Base-by-base conservation (phyloP, 345 rosid species). In the Euclidium syriacum region DNA sequence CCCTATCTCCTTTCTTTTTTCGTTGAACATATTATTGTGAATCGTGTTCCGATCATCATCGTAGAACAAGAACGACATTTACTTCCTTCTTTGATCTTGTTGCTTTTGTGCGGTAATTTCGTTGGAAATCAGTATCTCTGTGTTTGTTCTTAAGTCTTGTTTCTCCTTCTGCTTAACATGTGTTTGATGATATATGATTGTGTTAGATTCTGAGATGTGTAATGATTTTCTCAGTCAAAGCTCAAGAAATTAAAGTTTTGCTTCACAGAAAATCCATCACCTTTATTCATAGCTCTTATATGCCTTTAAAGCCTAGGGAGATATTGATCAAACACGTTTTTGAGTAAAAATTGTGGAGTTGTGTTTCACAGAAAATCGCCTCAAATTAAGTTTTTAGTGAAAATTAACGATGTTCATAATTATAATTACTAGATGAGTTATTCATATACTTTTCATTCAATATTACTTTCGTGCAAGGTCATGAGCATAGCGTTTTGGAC, bases 1-100 rank as follows among this genome's bases (percentile, higher is more conserved):
- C 41, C 43, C 19, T 27, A 42, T 68, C 67, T 60, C 54, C 44
- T 27, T 32, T 30, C n/a, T 26, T 60, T 47, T 15, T 47, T 19
- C 40, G 47, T 51, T 51, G 61, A 69, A 35, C 73, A 69, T 69
- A 54, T 69, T 33, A 61, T 52, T 52, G 73, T 60, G 73, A 60
- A 59, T 68, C 61, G 67, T 52, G 52, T 42, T 19, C 42, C 6
- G 52, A 50, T 59, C 46, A 50, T 59, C 46, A 51, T 68, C 8
- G 16, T 70, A 69, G 67, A 69, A 69, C 73, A 61, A 69, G 41
- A 61, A 52, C 43, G 61, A 60, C 61, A 59, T 68, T 52, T 34
- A 26, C 18, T 43, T 22, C 44, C 25, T 32, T 33, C 30, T 43
- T 69, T 26, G 32, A 52, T 52, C 54, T 69, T 69, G 66, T 50